These are phyloP conservation scores for Metschnikowia santaceciliae DNA, from an alignment of 805 yeast genomes.

Conservation along the genomic window DNA sequence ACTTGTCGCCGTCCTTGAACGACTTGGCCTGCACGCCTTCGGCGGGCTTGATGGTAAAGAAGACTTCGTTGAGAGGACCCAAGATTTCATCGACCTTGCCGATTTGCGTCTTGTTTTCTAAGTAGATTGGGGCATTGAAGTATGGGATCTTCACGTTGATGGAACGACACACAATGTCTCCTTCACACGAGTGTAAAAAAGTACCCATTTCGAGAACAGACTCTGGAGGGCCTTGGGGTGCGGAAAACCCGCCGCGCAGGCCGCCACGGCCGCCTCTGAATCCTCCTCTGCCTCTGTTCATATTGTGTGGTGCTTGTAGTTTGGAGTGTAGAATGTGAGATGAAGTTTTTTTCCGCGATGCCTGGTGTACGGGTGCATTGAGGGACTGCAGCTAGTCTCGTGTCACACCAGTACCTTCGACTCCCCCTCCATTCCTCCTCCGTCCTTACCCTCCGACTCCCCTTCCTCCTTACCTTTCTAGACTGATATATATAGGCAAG, in stretches of 20 bases:
- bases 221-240: constrained; percentile 93
- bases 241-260: constrained; percentile 69
- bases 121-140: constrained; percentile 96
- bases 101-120: constrained; percentile 92
- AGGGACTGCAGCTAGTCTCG: neutral
- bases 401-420: neutral
- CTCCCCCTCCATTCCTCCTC: too few species aligned
- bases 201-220: constrained; percentile 92
- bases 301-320: constrained; percentile 18
- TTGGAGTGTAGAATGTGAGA: constrained; percentile 1
- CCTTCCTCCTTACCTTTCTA: neutral
- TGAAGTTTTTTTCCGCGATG: constrained; percentile 19
- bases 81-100: constrained; percentile 98
- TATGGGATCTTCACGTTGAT: constrained; percentile 93
- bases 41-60: constrained; percentile 89
- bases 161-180: constrained; percentile 94
- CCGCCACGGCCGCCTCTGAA: constrained; percentile 67
- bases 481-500: too few species aligned
- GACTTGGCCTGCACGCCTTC: constrained; percentile 95
- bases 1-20: constrained; percentile 93
- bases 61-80: constrained; percentile 98
- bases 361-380: constrained; percentile 16
- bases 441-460: neutral
- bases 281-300: constrained; percentile 62
- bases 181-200: constrained; percentile 90